Percentiles rank a stretch among this genome's conserved stretches.
Evolutionary conservation across 2,329 filamentous ascomycete species (phyloP).

Genomic region (Neurospora sp.): DNA sequence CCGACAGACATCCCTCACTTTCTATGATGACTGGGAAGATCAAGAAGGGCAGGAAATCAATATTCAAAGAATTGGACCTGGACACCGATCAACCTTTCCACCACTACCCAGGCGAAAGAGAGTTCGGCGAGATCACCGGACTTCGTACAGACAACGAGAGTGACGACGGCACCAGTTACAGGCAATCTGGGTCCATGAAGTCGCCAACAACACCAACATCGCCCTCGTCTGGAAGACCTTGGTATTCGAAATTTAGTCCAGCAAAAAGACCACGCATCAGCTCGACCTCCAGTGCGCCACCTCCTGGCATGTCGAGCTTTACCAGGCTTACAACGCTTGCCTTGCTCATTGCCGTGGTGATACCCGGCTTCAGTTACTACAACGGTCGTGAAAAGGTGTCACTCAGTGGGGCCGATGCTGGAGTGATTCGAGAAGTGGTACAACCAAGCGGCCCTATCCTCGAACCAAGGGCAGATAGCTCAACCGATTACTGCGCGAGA

Average conservation of each 20-base stretch:
- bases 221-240: conserved; percentile 21
- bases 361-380: conserved; percentile 37
- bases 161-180: conserved; percentile 2
- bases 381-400: conserved; percentile 29
- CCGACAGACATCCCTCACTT: conserved; percentile 28
- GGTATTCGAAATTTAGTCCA: conserved; percentile 34
- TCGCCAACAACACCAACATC: conserved; percentile 9
- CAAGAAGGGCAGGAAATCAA: conserved; percentile 38
- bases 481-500: conserved; percentile 50
- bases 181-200: conserved; percentile 7
- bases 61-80: conserved; percentile 43
- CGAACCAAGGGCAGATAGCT: conserved; percentile 33
- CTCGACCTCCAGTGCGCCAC: conserved; percentile 33
- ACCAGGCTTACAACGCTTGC: conserved; percentile 38
- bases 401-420: conserved; percentile 37
- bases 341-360: conserved; percentile 39
- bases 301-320: conserved; percentile 30
- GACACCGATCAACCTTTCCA: conserved; percentile 20
- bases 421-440: conserved; percentile 22
- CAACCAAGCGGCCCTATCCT: conserved; percentile 19
- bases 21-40: conserved; percentile 36
- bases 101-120: conserved; percentile 21
- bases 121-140: conserved; percentile 22
- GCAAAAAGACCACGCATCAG: conserved; percentile 32
- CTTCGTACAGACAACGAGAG: conserved; percentile 4